These are phyloP conservation scores for Scheffersomyces illinoinensis DNA, from an alignment of 1,139 yeast genomes.

Conservation along the genomic window DNA sequence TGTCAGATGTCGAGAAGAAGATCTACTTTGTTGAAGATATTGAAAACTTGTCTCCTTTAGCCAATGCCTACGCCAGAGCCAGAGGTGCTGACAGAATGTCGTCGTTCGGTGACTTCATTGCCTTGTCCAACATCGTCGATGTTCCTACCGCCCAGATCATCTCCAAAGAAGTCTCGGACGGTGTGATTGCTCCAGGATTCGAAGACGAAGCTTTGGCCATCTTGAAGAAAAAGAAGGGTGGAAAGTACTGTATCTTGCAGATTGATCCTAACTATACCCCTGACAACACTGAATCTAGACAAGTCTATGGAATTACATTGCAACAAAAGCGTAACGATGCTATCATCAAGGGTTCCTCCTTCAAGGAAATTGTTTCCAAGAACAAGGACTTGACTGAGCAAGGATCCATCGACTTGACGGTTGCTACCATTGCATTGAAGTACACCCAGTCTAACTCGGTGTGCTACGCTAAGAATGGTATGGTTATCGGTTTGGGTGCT, in stretches of 20 bases:
- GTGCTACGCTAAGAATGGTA: constrained; percentile 97
- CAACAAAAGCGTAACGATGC: constrained; percentile 99
- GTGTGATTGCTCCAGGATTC: constrained; percentile 97
- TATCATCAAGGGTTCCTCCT: constrained; percentile 79
- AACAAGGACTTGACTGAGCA: constrained; percentile 88
- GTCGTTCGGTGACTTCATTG: constrained; percentile 97
- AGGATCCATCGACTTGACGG: constrained; percentile 89
- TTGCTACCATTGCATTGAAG: constrained; percentile 94
- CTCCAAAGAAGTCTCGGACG: constrained; percentile 96
- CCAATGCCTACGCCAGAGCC: constrained; percentile 98
- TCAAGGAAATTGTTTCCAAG: constrained; percentile 86
- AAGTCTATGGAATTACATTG: constrained; percentile 91
- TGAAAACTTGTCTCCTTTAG: constrained; percentile 92
- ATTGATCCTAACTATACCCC: constrained; percentile 94
- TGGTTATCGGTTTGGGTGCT: constrained; percentile 98
- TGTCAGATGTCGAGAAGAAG: constrained; percentile 87
- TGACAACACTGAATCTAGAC: constrained; percentile 80
- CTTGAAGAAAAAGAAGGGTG: constrained; percentile 89
- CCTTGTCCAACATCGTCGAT: constrained; percentile 94
- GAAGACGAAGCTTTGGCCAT: constrained; percentile 89
- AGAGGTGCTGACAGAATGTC: constrained; percentile 99
- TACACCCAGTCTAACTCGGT: constrained; percentile 98
- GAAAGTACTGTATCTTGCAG: constrained; percentile 94
- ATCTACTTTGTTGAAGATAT: constrained; percentile 93
- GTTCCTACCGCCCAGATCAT: constrained; percentile 95